A percentile compares a stretch with the other conserved stretches of the same genome.
Evolutionary conservation across 192 early-diverging fungal species (phyloP).

Genomic region (Chytriomyces sp.): DNA sequence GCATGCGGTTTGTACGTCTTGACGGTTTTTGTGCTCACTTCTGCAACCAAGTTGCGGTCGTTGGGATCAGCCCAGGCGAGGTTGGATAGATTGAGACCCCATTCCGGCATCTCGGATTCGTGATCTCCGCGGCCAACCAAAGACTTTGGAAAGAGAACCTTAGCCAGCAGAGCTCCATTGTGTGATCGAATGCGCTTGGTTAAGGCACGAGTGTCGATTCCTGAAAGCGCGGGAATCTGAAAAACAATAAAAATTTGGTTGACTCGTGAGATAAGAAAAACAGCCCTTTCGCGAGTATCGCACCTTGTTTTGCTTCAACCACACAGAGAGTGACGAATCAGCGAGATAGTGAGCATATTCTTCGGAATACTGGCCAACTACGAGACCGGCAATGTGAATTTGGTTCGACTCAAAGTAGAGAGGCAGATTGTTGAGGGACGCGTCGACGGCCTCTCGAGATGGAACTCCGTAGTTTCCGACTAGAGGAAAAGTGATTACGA

Average conservation of each 20-base stretch:
- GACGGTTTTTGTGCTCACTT: conserved; percentile 87
- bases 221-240: conserved; percentile 85
- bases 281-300: background rate
- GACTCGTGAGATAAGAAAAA: conserved; percentile 2
- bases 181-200: conserved; percentile 94
- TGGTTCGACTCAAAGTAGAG: conserved; percentile 93
- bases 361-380: conserved; percentile 89
- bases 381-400: conserved; percentile 92
- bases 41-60: conserved; percentile 87
- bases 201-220: conserved; percentile 94
- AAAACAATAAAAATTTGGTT: background rate
- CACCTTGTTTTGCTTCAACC: conserved; percentile 88
- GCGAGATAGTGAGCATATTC: conserved; percentile 96
- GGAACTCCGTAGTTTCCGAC: conserved; percentile 99
- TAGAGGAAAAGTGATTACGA: conserved; percentile 96
- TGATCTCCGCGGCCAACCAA: conserved; percentile 33
- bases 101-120: conserved; percentile 22
- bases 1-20: conserved; percentile 76
- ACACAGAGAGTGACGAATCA: conserved; percentile 76
- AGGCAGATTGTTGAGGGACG: conserved; percentile 82
- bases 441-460: conserved; percentile 81
- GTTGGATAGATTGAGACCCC: conserved; percentile 68
- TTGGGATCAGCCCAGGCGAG: conserved; percentile 95
- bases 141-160: conserved; percentile 84
- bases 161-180: conserved; percentile 87